Conservation (phyloP, 352 stramenopile genomes). For the Aphanomyces euteiches region DNA sequence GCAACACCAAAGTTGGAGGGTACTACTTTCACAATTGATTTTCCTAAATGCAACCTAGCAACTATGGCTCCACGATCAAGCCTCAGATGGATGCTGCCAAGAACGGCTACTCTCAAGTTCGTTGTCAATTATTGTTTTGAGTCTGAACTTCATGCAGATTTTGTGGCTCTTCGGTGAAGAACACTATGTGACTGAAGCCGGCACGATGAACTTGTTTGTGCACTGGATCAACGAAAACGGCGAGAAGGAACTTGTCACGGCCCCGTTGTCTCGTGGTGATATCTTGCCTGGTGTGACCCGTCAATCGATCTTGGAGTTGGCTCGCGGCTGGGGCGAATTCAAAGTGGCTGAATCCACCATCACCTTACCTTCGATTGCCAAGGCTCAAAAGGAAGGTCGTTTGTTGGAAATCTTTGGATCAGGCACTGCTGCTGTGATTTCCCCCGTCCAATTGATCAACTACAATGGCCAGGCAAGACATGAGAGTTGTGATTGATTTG, state of each 20-base stretch:
- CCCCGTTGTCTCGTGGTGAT: constrained; percentile 90
- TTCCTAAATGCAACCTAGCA: constrained; percentile 34
- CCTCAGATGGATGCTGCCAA: constrained; percentile 83
- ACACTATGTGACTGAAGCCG: constrained; percentile 84
- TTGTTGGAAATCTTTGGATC: constrained; percentile 95
- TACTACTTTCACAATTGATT: constrained; percentile 31
- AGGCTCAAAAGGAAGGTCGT: constrained; percentile 86
- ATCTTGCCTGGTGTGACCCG: constrained; percentile 97
- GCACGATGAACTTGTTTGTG: constrained; percentile 99
- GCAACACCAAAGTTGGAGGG: constrained; percentile 90
- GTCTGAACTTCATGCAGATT: constrained; percentile 42
- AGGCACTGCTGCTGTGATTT: constrained; percentile 93
- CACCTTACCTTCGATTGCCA: constrained; percentile 92
- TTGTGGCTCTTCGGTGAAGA: constrained; percentile 96
- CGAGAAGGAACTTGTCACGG: constrained; percentile 89
- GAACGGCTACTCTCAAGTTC: constrained; percentile 84
- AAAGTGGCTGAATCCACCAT: constrained; percentile 93
- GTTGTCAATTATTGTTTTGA: neutral
- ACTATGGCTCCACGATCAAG: constrained; percentile 89
- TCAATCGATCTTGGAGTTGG: constrained; percentile 92
- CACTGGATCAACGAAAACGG: constrained; percentile 91
- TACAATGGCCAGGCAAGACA: constrained; percentile 77
- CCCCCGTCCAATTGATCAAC: constrained; percentile 91
- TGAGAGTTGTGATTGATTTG: neutral
- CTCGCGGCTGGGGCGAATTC: constrained; percentile 88